A percentile compares a stretch with the other conserved stretches of the same genome.
Conservation (phyloP, 2,329 filamentous ascomycete genomes). For the Scedosporium aurantiacum region DNA sequence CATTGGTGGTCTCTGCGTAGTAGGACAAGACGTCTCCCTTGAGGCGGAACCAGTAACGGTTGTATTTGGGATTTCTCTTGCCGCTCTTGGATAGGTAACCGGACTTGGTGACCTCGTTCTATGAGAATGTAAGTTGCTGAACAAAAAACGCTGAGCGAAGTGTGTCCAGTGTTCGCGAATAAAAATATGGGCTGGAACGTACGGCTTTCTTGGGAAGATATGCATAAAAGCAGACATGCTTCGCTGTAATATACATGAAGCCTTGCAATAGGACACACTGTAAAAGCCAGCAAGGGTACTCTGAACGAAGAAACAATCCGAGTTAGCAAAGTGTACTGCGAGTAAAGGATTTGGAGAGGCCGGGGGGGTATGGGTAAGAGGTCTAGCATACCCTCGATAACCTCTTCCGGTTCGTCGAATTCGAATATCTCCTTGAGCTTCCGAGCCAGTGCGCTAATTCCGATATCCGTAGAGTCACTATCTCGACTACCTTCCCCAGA, state of each 20-base stretch:
- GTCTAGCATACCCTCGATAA: constrained; percentile 54
- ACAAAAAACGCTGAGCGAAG: not conserved
- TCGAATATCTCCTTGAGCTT: constrained; percentile 76
- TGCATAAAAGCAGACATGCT: constrained; percentile 93
- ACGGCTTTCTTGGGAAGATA: constrained; percentile 90
- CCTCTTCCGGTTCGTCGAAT: constrained; percentile 71
- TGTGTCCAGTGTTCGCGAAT: too few species aligned
- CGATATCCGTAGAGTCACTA: constrained; percentile 20
- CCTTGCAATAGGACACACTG: constrained; percentile 88
- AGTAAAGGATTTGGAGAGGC: not conserved
- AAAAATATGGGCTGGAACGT: constrained; percentile 21
- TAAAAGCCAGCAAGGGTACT: constrained; percentile 88
- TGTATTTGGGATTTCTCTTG: constrained; percentile 76
- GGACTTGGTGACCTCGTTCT: constrained; percentile 70
- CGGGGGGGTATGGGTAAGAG: not conserved
- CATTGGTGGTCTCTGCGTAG: constrained; percentile 69
- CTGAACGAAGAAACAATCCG: constrained; percentile 27
- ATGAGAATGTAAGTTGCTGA: constrained; percentile 3
- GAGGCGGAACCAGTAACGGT: constrained; percentile 84
- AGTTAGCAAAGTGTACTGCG: not conserved
- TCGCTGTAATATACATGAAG: constrained; percentile 88
- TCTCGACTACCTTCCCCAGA: constrained; percentile 27
- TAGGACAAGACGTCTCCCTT: constrained; percentile 90
- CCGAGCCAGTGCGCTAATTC: constrained; percentile 49
- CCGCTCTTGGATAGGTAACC: constrained; percentile 84